Base-by-base conservation (phyloP, 495 filamentous ascomycete species). In the Daldinia vernicosa region DNA sequence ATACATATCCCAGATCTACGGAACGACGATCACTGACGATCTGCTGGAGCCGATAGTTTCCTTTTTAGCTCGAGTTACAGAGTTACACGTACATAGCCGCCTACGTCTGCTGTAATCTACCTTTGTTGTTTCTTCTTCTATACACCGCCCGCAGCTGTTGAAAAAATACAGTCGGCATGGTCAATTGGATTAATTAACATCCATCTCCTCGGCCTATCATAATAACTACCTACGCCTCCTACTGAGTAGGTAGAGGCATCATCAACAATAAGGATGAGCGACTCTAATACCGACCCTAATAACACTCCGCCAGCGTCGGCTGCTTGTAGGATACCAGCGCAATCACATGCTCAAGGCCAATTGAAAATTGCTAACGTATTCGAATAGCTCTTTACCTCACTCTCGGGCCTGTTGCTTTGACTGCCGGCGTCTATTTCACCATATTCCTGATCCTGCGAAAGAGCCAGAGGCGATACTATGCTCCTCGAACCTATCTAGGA, bases 401-500 rank as follows among this genome's bases (percentile, higher is more conserved):
- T 15, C 80, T 98, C 35, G 82, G 88, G 11, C 93, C 94, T 15
- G 86, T 91, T 43, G 75, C 88, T 15, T 66, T 92, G n/a, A 75
- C 90, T 72, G 89, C 92, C 8, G 78, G 71, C 37, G 80, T 88
- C 65, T 93, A 94, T 80, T 61, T 93, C 32, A 35, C 82, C 26
- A 72, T 92, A 53, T 99, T 98, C 85, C 78, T 97, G 56, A 76
- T 95, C 62, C 81, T 99, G 63, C 89, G 95, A 30, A 84, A 81
- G 66, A 90, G 83, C 51, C 84, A 95, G 55, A 87, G 84, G 63
- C 88, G 94, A 51, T 90, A 87, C 79, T 99, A 99, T 83, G 89
- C 92, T 55, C 95, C 95, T 3, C 86, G 95, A 80, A 94, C 93
- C 24, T 97, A 95, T 78, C 80, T 99, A 37, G 91, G 93, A 30